Conservation (phyloP, 441 rosid genomes). For the Bruguiera hainesii region DNA sequence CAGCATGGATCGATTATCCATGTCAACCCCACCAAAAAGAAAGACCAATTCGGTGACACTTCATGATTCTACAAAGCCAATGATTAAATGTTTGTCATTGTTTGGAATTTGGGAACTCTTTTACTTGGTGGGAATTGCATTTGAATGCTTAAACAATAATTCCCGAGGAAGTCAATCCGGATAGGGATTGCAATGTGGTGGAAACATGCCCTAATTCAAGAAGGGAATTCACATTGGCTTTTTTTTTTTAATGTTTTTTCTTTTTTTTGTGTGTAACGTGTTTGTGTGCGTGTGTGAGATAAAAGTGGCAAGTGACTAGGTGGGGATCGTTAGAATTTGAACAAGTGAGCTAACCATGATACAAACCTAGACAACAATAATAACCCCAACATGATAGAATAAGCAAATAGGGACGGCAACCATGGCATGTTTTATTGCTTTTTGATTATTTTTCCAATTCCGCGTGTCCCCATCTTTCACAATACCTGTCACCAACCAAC, state of each 20-base stretch:
- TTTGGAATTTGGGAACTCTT: conserved; percentile 21
- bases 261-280: neutral
- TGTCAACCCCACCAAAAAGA: conserved; percentile 33
- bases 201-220: conserved; percentile 9
- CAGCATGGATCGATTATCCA: conserved; percentile 25
- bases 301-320: too few relatives aligned
- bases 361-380: conserved; percentile 14
- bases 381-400: conserved; percentile 20
- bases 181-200: conserved; percentile 14
- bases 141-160: neutral
- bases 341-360: neutral
- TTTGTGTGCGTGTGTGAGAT: neutral
- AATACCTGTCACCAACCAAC: conserved; percentile 1
- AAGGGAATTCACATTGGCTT: conserved; percentile 1
- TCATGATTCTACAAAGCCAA: conserved; percentile 24
- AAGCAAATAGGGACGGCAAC: conserved; percentile 19
- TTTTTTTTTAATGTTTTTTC: too few relatives aligned
- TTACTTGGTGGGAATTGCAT: conserved; percentile 13
- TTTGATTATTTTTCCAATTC: conserved; percentile 16
- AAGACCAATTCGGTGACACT: conserved; percentile 14
- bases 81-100: conserved; percentile 26
- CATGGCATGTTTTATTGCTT: conserved; percentile 7
- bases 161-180: conserved; percentile 28
- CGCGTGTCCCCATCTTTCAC: conserved; percentile 24
- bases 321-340: too few relatives aligned